These are phyloP conservation scores for Saturnispora quitensis DNA, from an alignment of 805 yeast genomes.

Conservation along the genomic window DNA sequence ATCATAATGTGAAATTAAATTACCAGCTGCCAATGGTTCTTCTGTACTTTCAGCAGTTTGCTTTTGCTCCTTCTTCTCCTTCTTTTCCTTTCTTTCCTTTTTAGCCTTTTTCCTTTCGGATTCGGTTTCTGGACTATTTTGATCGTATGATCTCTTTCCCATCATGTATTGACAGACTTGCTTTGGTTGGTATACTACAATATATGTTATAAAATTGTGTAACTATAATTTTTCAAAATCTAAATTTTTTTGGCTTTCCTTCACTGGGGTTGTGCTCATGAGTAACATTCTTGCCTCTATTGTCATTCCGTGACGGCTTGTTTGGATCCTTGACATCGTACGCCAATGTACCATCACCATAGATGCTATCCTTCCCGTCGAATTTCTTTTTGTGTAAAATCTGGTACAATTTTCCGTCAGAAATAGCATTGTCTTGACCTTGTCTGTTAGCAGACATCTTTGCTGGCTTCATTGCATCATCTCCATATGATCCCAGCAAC, in stretches of 20 bases:
- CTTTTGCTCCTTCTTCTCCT: slow-evolving; percentile 4
- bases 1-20: background rate
- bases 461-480: slow-evolving; percentile 8
- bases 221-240: slow-evolving; percentile 1
- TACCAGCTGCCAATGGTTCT: background rate
- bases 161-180: background rate
- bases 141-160: slow-evolving; percentile 2
- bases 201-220: background rate
- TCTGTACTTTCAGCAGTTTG: slow-evolving; percentile 1
- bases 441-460: slow-evolving; percentile 3
- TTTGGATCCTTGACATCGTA: slow-evolving; percentile 15
- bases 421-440: slow-evolving; percentile 5
- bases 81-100: slow-evolving; percentile 5
- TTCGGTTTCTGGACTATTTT: background rate
- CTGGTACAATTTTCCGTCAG: slow-evolving; percentile 20
- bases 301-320: background rate
- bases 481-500: slow-evolving; percentile 22
- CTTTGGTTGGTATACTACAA: background rate
- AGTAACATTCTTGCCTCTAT: background rate
- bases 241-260: slow-evolving; percentile 4
- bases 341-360: slow-evolving; percentile 23
- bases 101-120: background rate
- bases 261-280: background rate
- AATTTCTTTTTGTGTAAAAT: slow-evolving; percentile 25
- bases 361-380: slow-evolving; percentile 20